These are phyloP conservation scores for Russula olivacea DNA, from an alignment of 768 basidiomycete genomes.

Conservation along the genomic window DNA sequence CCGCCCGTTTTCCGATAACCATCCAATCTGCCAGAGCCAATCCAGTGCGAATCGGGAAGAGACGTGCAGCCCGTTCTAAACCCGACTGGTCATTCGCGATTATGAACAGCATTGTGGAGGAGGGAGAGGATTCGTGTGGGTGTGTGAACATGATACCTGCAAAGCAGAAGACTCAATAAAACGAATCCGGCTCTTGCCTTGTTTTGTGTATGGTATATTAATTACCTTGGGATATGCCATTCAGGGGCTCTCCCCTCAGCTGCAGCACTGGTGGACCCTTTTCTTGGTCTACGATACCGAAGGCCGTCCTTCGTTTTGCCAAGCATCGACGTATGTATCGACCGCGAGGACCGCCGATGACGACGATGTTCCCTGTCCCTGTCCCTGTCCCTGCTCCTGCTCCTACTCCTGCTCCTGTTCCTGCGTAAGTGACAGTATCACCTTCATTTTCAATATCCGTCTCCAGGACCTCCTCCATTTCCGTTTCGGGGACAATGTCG, in stretches of 20 bases:
- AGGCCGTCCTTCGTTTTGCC: conserved; percentile 21
- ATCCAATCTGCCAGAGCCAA: conserved; percentile 75
- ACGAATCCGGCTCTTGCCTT: background rate
- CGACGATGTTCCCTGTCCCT: conserved; percentile 55
- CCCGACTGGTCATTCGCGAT: conserved; percentile 50
- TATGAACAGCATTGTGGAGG: conserved; percentile 48
- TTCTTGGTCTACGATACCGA: conserved; percentile 18
- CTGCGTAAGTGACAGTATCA: conserved; percentile 29
- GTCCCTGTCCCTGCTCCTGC: no score
- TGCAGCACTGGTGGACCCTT: conserved; percentile 10
- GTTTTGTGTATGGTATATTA: conserved; percentile 19
- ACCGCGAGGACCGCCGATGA: conserved; percentile 42
- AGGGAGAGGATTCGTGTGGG: conserved; percentile 45
- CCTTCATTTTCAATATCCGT: conserved; percentile 24
- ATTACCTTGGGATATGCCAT: conserved; percentile 14
- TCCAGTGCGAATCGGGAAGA: conserved; percentile 86
- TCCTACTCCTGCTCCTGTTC: conserved; percentile 33
- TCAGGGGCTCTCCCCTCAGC: conserved; percentile 11
- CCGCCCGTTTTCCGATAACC: conserved; percentile 48
- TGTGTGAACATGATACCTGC: conserved; percentile 58
- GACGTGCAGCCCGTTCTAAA: conserved; percentile 58
- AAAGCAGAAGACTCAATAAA: background rate
- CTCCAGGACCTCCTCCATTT: conserved; percentile 34
- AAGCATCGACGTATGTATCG: conserved; percentile 26
- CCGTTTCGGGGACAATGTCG: conserved; percentile 46